phyloP scores from a whole-genome alignment of 2,329 filamentous ascomycete species.

The Aureobasidium sp. region DNA sequence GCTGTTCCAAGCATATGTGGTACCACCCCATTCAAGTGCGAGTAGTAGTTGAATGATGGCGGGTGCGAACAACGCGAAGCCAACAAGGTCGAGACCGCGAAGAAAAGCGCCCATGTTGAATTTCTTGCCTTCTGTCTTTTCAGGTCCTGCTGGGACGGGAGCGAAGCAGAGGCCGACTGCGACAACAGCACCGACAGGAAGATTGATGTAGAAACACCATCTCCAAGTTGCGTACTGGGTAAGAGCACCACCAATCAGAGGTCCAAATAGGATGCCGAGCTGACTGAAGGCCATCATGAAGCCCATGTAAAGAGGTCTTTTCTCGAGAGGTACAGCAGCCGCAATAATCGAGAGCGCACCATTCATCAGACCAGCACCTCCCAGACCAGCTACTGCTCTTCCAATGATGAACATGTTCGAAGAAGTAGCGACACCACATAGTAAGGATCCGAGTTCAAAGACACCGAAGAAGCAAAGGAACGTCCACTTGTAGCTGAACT shows the following conservation, averaged over 20 bases:
- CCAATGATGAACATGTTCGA: slow-evolving; percentile 50
- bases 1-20: slow-evolving; percentile 29
- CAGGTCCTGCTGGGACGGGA: slow-evolving; percentile 24
- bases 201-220: slow-evolving; percentile 15
- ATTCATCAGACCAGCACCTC: slow-evolving; percentile 43
- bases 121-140: slow-evolving; percentile 23
- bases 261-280: slow-evolving; percentile 34
- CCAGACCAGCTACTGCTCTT: slow-evolving; percentile 48
- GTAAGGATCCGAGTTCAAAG: slow-evolving; percentile 45
- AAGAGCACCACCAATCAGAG: slow-evolving; percentile 31
- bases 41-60: slow-evolving; percentile 34
- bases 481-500: slow-evolving; percentile 41
- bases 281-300: slow-evolving; percentile 32
- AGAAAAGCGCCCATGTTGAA: slow-evolving; percentile 36
- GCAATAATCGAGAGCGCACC: slow-evolving; percentile 41
- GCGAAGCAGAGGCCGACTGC: slow-evolving; percentile 29
- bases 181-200: slow-evolving; percentile 37
- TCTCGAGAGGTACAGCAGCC: slow-evolving; percentile 39
- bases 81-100: slow-evolving; percentile 41
- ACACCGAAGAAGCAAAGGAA: slow-evolving; percentile 44
- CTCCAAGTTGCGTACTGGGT: slow-evolving; percentile 38
- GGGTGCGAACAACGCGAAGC: slow-evolving; percentile 37
- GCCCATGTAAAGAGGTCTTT: slow-evolving; percentile 38
- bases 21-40: slow-evolving; percentile 42
- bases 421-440: slow-evolving; percentile 45